phyloP scores from a whole-genome alignment of 2,329 filamentous ascomycete species.

The Diaporthe capsici region DNA sequence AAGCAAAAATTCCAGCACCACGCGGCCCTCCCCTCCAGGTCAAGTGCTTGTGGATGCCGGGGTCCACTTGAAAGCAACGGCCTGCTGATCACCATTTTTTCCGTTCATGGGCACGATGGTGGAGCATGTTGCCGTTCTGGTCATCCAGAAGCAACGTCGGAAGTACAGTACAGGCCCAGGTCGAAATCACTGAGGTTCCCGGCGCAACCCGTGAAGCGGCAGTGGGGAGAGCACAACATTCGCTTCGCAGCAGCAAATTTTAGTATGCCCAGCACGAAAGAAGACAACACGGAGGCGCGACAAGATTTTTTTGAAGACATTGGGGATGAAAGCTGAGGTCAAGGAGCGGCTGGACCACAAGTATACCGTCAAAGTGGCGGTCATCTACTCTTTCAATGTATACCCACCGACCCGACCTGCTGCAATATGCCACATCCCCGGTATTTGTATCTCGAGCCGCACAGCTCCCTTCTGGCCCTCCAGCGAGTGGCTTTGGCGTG shows the following conservation, averaged over 20 bases:
- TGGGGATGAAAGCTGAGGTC: slow-evolving; percentile 61
- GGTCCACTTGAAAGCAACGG: neutral
- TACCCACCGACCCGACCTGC: neutral
- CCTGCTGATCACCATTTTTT: neutral
- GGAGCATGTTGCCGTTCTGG: slow-evolving; percentile 47
- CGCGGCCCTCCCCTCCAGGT: neutral
- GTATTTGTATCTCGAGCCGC: slow-evolving; percentile 64
- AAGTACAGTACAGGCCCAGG: slow-evolving; percentile 46
- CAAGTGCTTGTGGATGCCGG: neutral
- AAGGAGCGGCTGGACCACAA: slow-evolving; percentile 57
- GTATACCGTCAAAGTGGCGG: neutral
- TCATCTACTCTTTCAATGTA: neutral
- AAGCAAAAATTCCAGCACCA: neutral
- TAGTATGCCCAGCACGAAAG: slow-evolving; percentile 62
- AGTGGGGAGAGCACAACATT: slow-evolving; percentile 59
- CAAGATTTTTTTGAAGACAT: slow-evolving; percentile 53
- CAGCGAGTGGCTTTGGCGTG: slow-evolving; percentile 60
- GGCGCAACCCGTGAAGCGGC: slow-evolving; percentile 60
- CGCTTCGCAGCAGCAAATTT: slow-evolving; percentile 47
- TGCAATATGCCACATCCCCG: slow-evolving; percentile 49
- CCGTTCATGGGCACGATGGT: slow-evolving; percentile 45
- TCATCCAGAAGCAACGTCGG: slow-evolving; percentile 47
- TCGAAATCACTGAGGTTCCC: slow-evolving; percentile 52
- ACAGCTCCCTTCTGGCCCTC: slow-evolving; percentile 61
- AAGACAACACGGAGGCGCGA: slow-evolving; percentile 55